phyloP scores from a whole-genome alignment of 192 early-diverging fungal genomes.

The Coemansia sp. region DNA sequence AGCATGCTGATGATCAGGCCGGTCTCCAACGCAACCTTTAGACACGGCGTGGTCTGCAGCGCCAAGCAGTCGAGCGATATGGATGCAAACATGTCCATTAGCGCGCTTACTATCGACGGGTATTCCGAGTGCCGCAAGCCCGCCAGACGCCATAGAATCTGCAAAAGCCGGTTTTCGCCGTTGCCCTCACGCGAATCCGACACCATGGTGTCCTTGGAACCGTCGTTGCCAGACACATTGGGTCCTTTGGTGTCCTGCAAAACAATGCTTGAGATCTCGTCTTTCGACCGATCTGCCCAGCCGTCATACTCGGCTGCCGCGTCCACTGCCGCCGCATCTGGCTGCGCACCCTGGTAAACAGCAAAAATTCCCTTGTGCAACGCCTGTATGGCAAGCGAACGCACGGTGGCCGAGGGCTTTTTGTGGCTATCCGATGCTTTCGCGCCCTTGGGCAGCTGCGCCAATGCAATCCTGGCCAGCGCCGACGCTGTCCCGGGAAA shows the following conservation, averaged over 20 bases:
- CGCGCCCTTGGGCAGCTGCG: conserved; percentile 13
- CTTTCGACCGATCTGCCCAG: conserved; percentile 19
- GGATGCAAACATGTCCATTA: conserved; percentile 20
- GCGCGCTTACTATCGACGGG: not conserved
- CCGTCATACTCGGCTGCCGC: not conserved
- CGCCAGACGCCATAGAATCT: conserved; percentile 34
- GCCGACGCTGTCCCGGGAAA: conserved; percentile 40
- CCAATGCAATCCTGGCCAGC: conserved; percentile 28
- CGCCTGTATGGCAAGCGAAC: conserved; percentile 14
- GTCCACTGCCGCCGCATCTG: not conserved
- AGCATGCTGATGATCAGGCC: conserved; percentile 15
- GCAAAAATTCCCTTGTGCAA: conserved; percentile 9
- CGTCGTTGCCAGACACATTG: not conserved
- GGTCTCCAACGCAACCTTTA: conserved; percentile 22
- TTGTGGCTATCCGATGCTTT: not conserved
- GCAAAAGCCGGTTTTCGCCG: conserved; percentile 13
- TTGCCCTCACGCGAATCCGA: too few relatives aligned
- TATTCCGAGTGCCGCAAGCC: conserved; percentile 25
- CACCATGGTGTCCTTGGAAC: not conserved
- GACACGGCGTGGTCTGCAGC: conserved; percentile 8
- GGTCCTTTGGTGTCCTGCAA: not conserved
- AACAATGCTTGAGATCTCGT: conserved; percentile 8
- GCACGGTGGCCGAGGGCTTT: conserved; percentile 19
- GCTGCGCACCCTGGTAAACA: not conserved
- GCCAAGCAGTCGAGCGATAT: conserved; percentile 11